These are phyloP conservation scores for Leucocoprinus sp. DNA, from an alignment of 768 basidiomycete species.

Conservation along the genomic window DNA sequence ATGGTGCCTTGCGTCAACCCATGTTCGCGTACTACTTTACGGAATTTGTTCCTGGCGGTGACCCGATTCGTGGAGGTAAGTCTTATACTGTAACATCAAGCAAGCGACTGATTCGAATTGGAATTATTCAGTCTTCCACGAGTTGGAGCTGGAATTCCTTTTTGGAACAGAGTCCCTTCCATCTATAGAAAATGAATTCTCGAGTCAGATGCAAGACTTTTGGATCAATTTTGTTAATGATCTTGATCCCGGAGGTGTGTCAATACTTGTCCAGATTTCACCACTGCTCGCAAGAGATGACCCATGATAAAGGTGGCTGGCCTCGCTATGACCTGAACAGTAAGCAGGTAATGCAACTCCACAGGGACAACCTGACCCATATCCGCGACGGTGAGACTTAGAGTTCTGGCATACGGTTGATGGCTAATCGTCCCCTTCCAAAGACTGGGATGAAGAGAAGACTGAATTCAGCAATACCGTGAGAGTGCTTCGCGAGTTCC, in stretches of 20 bases:
- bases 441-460: no score
- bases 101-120: no score
- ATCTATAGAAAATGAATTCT: slow-evolving; percentile 34
- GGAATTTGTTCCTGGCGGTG: slow-evolving; percentile 50
- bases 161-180: slow-evolving; percentile 36
- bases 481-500: background rate
- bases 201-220: slow-evolving; percentile 41
- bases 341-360: slow-evolving; percentile 38
- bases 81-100: background rate
- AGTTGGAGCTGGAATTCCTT: slow-evolving; percentile 37
- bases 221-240: slow-evolving; percentile 52
- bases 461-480: no score
- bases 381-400: slow-evolving; percentile 40
- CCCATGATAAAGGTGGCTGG: slow-evolving; percentile 32
- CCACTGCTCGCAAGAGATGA: background rate
- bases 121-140: slow-evolving; percentile 34
- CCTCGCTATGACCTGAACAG: slow-evolving; percentile 29
- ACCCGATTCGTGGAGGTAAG: slow-evolving; percentile 39
- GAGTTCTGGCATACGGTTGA: no score
- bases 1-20: slow-evolving; percentile 37
- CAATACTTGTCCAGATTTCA: background rate
- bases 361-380: slow-evolving; percentile 43
- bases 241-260: slow-evolving; percentile 45
- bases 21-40: slow-evolving; percentile 48
- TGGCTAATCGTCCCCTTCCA: no score